Conservation (phyloP, 1,284 basidiomycete genomes). For the Rhizopogon hawkerae region DNA sequence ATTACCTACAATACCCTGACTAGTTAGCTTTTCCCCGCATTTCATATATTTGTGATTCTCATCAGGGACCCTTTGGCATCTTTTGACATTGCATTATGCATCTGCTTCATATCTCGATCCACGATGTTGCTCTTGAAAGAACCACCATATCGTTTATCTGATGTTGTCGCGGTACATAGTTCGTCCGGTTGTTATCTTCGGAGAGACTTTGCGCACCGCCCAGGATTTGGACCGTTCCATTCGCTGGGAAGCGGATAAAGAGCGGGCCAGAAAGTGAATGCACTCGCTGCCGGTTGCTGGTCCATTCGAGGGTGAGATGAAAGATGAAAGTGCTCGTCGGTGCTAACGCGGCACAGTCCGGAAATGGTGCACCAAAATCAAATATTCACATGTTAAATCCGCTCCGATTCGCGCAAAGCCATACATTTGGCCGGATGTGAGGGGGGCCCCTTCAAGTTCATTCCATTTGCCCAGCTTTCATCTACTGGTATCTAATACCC, state of each 20-base stretch:
- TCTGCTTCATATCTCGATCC: background rate
- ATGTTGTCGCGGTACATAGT: no score
- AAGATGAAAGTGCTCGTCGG: slow-evolving; percentile 7
- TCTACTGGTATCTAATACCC: background rate
- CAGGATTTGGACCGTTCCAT: background rate
- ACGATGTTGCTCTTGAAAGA: background rate
- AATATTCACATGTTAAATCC: slow-evolving; percentile 25
- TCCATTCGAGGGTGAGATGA: background rate
- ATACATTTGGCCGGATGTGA: slow-evolving; percentile 1
- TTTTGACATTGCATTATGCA: background rate
- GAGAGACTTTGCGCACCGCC: background rate
- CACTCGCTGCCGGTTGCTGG: background rate
- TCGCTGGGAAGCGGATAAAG: slow-evolving; percentile 15
- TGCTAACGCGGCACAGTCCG: slow-evolving; percentile 15
- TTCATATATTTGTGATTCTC: background rate
- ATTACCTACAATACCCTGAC: background rate
- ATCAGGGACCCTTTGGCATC: background rate
- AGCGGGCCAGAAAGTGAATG: slow-evolving; percentile 10
- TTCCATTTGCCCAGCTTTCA: background rate
- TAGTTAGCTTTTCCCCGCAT: background rate
- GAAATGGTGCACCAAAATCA: slow-evolving; percentile 11
- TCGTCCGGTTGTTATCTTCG: background rate
- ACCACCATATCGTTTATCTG: background rate
- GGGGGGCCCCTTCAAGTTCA: background rate
- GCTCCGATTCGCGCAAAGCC: slow-evolving; percentile 2